phyloP scores from a whole-genome alignment of 257 asterid species.

The Osmanthus fragrans region DNA sequence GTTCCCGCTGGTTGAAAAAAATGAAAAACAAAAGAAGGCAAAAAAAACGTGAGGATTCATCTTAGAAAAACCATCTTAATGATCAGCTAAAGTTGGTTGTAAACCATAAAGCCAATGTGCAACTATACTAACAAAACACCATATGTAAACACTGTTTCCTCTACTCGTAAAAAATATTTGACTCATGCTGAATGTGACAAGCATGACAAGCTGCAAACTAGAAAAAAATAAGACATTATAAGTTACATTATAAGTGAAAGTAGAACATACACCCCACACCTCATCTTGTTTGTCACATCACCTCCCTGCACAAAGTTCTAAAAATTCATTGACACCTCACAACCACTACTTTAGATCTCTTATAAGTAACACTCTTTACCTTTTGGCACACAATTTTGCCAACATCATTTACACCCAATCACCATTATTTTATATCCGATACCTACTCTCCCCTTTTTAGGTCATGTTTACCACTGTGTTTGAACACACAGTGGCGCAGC shows the following conservation, averaged over 20 bases:
- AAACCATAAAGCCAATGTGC: conserved; percentile 17
- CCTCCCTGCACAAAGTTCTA: neutral
- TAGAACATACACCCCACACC: neutral
- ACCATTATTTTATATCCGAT: neutral
- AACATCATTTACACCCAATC: neutral
- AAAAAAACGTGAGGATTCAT: conserved; percentile 18
- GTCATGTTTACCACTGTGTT: neutral
- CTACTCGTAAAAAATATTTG: neutral
- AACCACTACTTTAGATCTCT: neutral
- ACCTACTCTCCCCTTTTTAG: neutral
- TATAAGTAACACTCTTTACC: neutral
- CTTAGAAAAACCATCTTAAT: conserved; percentile 15
- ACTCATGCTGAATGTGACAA: neutral
- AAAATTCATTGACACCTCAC: neutral
- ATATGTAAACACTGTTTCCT: neutral
- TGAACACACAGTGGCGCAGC: neutral
- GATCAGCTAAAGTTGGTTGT: conserved; percentile 14
- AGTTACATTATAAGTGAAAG: neutral
- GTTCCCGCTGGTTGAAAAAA: conserved; percentile 64
- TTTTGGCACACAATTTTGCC: neutral
- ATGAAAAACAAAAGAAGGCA: conserved; percentile 19
- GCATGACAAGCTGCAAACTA: neutral
- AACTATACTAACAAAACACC: neutral
- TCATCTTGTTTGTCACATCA: neutral
- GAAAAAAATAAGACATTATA: neutral